Evolutionary conservation across 2,329 filamentous ascomycete species (phyloP), one percentile per base, ranked within the genome.

Genomic region (Sporothrix mexicana): DNA sequence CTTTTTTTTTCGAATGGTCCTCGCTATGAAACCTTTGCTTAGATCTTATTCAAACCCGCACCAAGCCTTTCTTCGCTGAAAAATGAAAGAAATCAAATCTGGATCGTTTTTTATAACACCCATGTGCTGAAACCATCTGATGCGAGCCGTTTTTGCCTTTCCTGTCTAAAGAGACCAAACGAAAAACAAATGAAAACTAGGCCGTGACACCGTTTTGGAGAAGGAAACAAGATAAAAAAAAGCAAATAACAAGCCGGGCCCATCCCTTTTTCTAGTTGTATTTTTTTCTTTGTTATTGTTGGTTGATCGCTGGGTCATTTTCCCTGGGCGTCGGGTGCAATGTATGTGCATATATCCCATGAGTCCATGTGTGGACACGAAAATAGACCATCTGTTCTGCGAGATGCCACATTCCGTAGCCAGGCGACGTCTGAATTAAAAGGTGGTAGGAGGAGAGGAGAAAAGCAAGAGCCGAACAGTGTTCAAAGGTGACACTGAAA

Each of bases 141-240:
- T 15, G n/a, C 23, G 8, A 67, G 23, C 45, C 64, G 8, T 36
- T 67, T 67, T 51, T 66, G 41, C 41, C 41, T 66, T 47, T 25
- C 41, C 61, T 66, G 41, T 66, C 47, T 51, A 68, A 7, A 25
- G 30, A 36, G 25, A 53, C 23, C 66, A n/a, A 68, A 68, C 30
- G 23, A 53, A 41, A 68, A 49, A 68, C 9, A n/a, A 30, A 67
- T 45, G 47, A 12, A n/a, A 64, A 25, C 61, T 30, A 36, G 47
- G 66, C 25, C 45, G 8, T 41, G 66, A 55, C 47, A 55, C 25
- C 66, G 25, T 53, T 55, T 68, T 2, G 30, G 7, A 36, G 30
- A 36, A 36, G 7, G 30, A 36, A 36, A 36, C 7, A 36, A 36
- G 30, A 36, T 36, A 25, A 23, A 45, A 68, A 6, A 20, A 51